A percentile compares a stretch with the other conserved stretches of the same genome.
phyloP scores from a whole-genome alignment of 2,329 filamentous ascomycete species.

The Ophiosphaerella herpotricha region DNA sequence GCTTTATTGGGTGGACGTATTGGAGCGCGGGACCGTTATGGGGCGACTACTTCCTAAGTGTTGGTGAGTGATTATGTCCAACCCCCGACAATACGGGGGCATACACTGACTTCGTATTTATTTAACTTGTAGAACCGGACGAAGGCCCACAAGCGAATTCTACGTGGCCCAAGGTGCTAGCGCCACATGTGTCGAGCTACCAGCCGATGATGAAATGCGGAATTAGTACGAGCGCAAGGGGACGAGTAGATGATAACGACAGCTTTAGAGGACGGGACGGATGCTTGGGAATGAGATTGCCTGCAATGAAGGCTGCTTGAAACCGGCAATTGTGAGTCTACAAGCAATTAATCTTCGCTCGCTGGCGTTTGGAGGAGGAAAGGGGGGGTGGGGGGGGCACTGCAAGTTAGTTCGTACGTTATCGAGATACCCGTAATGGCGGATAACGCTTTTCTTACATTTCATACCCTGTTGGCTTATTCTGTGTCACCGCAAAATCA shows the following conservation, averaged over 20 bases:
- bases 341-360: too few relatives aligned
- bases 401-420: too few relatives aligned
- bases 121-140: conserved; percentile 7
- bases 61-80: conserved; percentile 1
- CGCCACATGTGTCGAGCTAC: conserved; percentile 23
- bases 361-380: too few relatives aligned
- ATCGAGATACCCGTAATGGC: too few relatives aligned
- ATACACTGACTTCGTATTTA: too few relatives aligned
- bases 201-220: conserved; percentile 28
- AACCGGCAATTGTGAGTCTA: background rate
- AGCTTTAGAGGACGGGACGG: conserved; percentile 15
- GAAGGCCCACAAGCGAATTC: conserved; percentile 16
- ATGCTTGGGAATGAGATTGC: conserved; percentile 22
- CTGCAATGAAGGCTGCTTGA: background rate
- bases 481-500: background rate
- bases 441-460: background rate
- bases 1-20: conserved; percentile 55
- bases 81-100: too few relatives aligned
- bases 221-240: conserved; percentile 14
- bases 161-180: conserved; percentile 25
- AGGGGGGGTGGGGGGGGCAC: too few relatives aligned
- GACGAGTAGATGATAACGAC: conserved; percentile 2
- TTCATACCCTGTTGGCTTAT: background rate
- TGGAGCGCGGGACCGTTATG: conserved; percentile 58
- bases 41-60: conserved; percentile 43